A percentile compares a stretch with the other conserved stretches of the same genome.
Conservation (phyloP, 768 basidiomycete species). For the Boletus patriciae region DNA sequence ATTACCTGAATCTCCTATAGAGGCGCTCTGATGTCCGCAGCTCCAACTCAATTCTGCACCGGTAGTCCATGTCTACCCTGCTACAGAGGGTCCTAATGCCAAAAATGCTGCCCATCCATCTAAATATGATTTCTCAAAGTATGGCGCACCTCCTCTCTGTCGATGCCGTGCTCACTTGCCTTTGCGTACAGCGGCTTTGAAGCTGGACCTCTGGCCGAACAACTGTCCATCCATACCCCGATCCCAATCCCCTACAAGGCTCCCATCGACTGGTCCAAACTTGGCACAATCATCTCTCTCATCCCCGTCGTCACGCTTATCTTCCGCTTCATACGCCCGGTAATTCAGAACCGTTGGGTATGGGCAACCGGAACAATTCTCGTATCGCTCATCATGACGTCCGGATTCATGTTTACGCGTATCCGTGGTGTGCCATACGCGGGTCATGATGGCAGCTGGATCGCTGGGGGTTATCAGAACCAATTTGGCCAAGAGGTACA, state of each 20-base stretch:
- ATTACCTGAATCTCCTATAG: neutral
- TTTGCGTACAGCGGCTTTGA: constrained; percentile 72
- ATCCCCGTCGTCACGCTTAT: constrained; percentile 48
- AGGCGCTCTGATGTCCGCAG: constrained; percentile 41
- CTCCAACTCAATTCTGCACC: constrained; percentile 84
- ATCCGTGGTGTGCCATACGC: constrained; percentile 79
- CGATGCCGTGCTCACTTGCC: neutral
- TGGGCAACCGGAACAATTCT: constrained; percentile 69
- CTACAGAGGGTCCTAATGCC: constrained; percentile 67
- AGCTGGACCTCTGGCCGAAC: constrained; percentile 70
- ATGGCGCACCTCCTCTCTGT: constrained; percentile 23
- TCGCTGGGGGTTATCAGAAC: constrained; percentile 84
- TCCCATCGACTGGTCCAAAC: constrained; percentile 71
- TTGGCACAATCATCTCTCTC: constrained; percentile 47
- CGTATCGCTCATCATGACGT: constrained; percentile 79
- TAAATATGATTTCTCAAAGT: constrained; percentile 81
- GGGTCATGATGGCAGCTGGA: constrained; percentile 68
- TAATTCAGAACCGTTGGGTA: constrained; percentile 71
- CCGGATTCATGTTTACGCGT: constrained; percentile 95
- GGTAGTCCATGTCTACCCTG: constrained; percentile 72
- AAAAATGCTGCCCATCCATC: constrained; percentile 51
- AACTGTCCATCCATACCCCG: constrained; percentile 73
- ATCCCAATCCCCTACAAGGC: constrained; percentile 77
- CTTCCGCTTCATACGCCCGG: constrained; percentile 60
- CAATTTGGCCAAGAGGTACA: constrained; percentile 94